Evolutionary conservation across 495 filamentous ascomycete species (phyloP), one percentile per base, ranked within the genome.

Genomic region (Annulohypoxylon maeteangense): DNA sequence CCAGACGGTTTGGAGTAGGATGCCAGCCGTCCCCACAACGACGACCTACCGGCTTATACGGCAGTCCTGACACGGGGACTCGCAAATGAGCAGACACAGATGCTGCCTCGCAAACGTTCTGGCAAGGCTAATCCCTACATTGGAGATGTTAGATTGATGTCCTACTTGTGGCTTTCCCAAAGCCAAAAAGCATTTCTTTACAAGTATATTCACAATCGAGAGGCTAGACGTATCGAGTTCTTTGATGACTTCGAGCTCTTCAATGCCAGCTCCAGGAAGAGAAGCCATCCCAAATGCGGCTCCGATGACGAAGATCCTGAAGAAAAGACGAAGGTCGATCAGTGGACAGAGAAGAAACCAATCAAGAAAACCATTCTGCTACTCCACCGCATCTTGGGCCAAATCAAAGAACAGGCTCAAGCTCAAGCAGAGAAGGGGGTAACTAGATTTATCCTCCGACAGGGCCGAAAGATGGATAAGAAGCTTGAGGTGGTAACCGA

Each of bases 131-230:
- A n/a, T n/a, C n/a, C n/a, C n/a, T n/a, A 59, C 36, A n/a, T 5
- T 14, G 6, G 29, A 7, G n/a, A 60, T 7, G 4, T 2, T 25
- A 8, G 14, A 47, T 6, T 60, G 7, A 60, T 60, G 57, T 16
- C 38, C 10, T 12, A 45, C 29, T 8, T 60, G 11, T 47, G 57
- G 57, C 16, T 60, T 6, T 32, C 40, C 5, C 57, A 32, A 20
- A 60, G 23, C 16, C 40, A 23, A 47, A 60, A 10, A 8, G 57
- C 57, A 4, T 25, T 60, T 12, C 20, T 60, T 8, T 60, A 31
- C 7, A 7, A 29, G 3, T 32, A 32, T 16, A n/a, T 5, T 12
- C n/a, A 11, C 1, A 11, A 53, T 6, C 11, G 11, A 20, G 40
- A 20, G 5, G 2, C 18, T 45, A 11, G 12, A 7, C 12, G 11